phyloP scores from a whole-genome alignment of 148 eudicot species.

The Rhododendron mucronatum region DNA sequence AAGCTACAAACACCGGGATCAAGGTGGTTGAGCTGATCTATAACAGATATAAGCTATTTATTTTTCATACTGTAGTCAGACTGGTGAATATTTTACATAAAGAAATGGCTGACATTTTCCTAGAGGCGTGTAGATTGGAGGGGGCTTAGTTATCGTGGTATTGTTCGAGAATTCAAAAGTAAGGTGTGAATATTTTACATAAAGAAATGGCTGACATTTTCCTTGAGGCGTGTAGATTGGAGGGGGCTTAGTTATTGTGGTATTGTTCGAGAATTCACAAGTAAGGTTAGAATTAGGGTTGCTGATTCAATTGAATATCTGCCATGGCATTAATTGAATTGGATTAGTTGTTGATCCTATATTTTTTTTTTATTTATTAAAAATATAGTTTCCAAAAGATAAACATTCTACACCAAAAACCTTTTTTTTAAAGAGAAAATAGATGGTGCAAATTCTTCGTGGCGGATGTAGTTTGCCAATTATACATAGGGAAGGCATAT shows the following conservation, averaged over 20 bases:
- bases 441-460: neutral
- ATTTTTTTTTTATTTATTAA: neutral
- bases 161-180: neutral
- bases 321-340: neutral
- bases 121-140: neutral
- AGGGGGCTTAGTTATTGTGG: too few species aligned
- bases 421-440: neutral
- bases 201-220: too few species aligned
- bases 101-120: neutral
- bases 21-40: conserved; percentile 43
- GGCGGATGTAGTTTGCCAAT: neutral
- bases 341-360: neutral
- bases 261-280: too few species aligned
- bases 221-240: too few species aligned
- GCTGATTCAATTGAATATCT: neutral
- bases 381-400: neutral
- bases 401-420: neutral
- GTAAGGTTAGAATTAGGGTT: neutral
- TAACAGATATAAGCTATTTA: neutral
- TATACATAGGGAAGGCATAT: neutral
- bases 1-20: conserved; percentile 93
- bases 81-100: neutral
- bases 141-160: neutral
- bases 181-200: too few species aligned
- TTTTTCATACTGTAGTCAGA: neutral